phyloP scores from a whole-genome alignment of 441 rosid genomes.

The Gossypium gossypioides region DNA sequence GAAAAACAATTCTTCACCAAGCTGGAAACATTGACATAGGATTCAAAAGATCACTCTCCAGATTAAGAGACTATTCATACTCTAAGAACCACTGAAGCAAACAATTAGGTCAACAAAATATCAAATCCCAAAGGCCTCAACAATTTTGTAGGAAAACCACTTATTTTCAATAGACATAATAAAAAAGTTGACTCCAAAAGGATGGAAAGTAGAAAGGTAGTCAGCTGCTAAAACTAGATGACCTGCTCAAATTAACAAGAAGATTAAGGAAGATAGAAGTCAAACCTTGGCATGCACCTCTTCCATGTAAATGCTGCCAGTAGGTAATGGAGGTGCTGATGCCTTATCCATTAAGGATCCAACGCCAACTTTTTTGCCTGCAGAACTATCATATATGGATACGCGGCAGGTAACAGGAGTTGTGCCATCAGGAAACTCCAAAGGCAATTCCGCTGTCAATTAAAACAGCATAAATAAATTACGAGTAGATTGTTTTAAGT shows the following conservation, averaged over 20 bases:
- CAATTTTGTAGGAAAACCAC: not conserved
- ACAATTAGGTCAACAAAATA: not conserved
- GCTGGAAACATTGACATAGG: constrained; percentile 39
- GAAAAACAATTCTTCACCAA: constrained; percentile 76
- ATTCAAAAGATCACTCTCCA: constrained; percentile 7
- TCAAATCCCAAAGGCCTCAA: not conserved
- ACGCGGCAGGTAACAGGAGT: constrained; percentile 95
- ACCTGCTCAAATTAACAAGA: not conserved
- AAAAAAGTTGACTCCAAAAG: not conserved
- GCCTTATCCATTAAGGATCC: constrained; percentile 36
- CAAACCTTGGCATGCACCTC: constrained; percentile 88
- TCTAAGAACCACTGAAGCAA: not conserved
- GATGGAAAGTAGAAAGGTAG: not conserved
- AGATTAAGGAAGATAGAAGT: not conserved
- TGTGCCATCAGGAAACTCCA: constrained; percentile 96
- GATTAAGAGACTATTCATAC: constrained; percentile 1
- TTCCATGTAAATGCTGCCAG: constrained; percentile 89
- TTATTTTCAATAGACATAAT: not conserved
- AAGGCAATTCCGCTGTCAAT: constrained; percentile 65
- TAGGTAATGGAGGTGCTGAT: constrained; percentile 46
- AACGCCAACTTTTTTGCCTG: constrained; percentile 81
- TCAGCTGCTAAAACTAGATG: not conserved
- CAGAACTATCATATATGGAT: constrained; percentile 68
- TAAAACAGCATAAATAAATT: constrained; percentile 5
- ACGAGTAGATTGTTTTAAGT: not conserved